phyloP scores from a whole-genome alignment of 2,329 filamentous ascomycete species.

The Exophiala dermatitidis region DNA sequence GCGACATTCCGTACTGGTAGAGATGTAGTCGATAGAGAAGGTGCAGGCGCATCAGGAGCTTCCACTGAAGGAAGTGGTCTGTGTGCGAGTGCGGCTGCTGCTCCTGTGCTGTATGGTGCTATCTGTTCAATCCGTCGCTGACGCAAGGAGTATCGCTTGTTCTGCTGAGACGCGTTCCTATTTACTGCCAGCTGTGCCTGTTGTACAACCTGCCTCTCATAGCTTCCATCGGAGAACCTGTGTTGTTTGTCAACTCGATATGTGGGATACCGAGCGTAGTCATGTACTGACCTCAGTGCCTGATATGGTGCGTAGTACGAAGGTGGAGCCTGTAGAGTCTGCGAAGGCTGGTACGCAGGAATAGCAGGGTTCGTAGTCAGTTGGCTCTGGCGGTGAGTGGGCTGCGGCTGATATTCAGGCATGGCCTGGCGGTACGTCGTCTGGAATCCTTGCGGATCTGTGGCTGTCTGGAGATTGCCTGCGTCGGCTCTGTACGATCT shows the following conservation, averaged over 20 bases:
- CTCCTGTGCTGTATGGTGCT: slow-evolving; percentile 5
- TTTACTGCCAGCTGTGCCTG: not conserved
- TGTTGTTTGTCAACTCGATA: slow-evolving; percentile 27
- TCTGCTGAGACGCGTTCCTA: not conserved
- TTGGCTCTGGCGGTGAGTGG: not conserved
- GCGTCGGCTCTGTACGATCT: slow-evolving; percentile 23
- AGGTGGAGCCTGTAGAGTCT: not conserved
- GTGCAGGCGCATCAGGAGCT: not conserved
- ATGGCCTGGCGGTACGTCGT: not conserved
- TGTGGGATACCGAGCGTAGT: slow-evolving; percentile 23
- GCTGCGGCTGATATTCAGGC: not conserved
- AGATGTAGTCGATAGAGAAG: not conserved
- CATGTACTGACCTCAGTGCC: slow-evolving; percentile 25
- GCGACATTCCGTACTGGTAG: slow-evolving; percentile 2
- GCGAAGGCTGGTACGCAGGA: not conserved
- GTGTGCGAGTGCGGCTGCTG: not conserved
- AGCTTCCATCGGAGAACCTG: slow-evolving; percentile 18
- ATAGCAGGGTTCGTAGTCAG: slow-evolving; percentile 1
- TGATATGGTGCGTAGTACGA: slow-evolving; percentile 12
- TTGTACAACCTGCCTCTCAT: slow-evolving; percentile 12
- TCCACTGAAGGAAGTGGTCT: slow-evolving; percentile 14
- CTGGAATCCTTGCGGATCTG: not conserved
- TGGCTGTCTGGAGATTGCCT: slow-evolving; percentile 14
- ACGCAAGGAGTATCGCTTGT: slow-evolving; percentile 10
- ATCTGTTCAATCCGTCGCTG: slow-evolving; percentile 10